Base-by-base conservation (phyloP, 805 yeast genomes). In the Myxozyma geophila region DNA sequence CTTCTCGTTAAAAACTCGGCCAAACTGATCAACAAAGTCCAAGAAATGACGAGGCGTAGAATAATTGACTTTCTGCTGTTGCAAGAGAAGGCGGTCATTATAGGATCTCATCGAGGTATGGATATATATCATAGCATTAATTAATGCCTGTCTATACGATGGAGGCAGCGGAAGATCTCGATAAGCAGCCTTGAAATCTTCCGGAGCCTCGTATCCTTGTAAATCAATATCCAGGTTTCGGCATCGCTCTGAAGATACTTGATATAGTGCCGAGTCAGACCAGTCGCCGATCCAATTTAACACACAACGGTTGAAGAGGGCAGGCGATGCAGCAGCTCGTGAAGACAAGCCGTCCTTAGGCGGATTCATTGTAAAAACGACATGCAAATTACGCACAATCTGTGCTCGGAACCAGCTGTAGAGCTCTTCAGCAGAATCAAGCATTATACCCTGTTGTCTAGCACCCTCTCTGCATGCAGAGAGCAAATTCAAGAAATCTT, bases 211-310 rank as follows among this genome's bases (percentile, higher is more conserved):
- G 67, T 78, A 83, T 15, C 73, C 76, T 0, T 84, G 77, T 56
- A 77, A 73, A 60, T 86, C 88, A 15, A 88, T 72, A 0, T 93
- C 89, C 10, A 86, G 70, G 46, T 71, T 60, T 44, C 75, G 75
- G 0, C 86, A 72, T 50, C 80, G 67, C 2, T 74, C 74, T 0
- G 70, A 60, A 0, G 87, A 84, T 40, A 91, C 84, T 55, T 84
- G 83, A 7, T 66, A 58, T 54, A 87, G 73, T 0, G 91, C 77
- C 0, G 71, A 63, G 2, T 68, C 63, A 0, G 87, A 79, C 97
- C 98, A 92, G 59, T 85, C 85, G 4, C 96, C 96, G 87, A 91
- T 85, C 92, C 93, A 90, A 71, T 87, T 85, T 44, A 93, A 75
- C 1, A 90, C 96, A 78, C 98, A 92, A 71, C 98, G 79, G 71